These are phyloP conservation scores for Colletotrichum acutatum DNA, from an alignment of 2,329 filamentous ascomycete species.

Conservation along the genomic window DNA sequence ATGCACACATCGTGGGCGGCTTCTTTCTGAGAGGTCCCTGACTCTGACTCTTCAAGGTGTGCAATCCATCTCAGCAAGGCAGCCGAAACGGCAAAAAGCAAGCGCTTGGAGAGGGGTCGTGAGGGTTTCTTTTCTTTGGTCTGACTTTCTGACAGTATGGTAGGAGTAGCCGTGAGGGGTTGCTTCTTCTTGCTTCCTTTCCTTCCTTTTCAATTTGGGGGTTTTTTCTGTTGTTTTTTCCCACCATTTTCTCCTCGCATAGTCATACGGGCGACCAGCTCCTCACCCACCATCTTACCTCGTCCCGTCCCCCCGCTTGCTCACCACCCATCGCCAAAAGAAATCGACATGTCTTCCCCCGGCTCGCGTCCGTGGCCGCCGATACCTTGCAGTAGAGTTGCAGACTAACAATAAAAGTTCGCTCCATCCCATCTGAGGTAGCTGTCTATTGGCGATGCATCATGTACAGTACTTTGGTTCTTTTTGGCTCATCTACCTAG, in stretches of 20 bases:
- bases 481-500: neutral
- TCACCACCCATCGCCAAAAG: constrained; percentile 1
- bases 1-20: constrained; percentile 3
- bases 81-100: constrained; percentile 24
- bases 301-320: constrained; percentile 5
- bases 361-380: constrained; percentile 4
- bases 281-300: neutral
- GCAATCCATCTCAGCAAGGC: neutral
- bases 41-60: neutral
- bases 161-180: neutral
- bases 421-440: neutral
- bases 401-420: neutral
- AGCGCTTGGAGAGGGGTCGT: neutral
- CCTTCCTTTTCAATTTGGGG: neutral
- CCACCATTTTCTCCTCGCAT: neutral
- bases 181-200: neutral
- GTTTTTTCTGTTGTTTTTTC: neutral
- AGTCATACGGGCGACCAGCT: neutral
- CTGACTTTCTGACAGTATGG: neutral
- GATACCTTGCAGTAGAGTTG: constrained; percentile 12
- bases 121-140: constrained; percentile 11
- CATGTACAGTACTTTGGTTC: constrained; percentile 25
- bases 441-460: constrained; percentile 4
- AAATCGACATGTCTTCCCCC: neutral
- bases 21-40: neutral